These are phyloP conservation scores for Phytopythium cucurbitacearum DNA, from an alignment of 352 stramenopile species.

Conservation along the genomic window DNA sequence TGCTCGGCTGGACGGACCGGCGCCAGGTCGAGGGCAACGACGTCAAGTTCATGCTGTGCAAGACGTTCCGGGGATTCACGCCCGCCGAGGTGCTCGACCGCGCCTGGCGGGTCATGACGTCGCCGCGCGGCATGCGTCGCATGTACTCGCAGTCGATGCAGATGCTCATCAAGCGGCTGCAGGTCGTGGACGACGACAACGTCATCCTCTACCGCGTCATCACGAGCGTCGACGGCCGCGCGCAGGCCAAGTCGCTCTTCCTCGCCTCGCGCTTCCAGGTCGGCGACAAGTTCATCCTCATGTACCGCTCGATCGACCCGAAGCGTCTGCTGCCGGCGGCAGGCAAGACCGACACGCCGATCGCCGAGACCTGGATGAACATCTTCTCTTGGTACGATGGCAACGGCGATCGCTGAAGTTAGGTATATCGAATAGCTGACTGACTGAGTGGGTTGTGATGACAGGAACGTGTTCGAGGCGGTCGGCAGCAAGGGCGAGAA, in stretches of 20 bases:
- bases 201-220: conserved; percentile 49
- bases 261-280: conserved; percentile 36
- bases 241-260: conserved; percentile 40
- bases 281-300: conserved; percentile 30
- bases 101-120: conserved; percentile 34
- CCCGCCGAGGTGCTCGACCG: conserved; percentile 20
- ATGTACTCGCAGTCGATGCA: conserved; percentile 34
- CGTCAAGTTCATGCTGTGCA: conserved; percentile 35
- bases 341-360: not conserved
- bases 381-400: conserved; percentile 47
- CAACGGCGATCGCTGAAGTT: not conserved
- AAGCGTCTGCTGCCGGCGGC: conserved; percentile 9
- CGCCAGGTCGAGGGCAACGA: conserved; percentile 16
- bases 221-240: conserved; percentile 10
- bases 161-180: conserved; percentile 28
- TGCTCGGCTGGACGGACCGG: conserved; percentile 34
- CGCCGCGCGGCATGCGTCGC: conserved; percentile 16
- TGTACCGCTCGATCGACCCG: conserved; percentile 40
- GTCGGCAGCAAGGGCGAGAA: conserved; percentile 20
- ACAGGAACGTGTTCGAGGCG: conserved; percentile 45
- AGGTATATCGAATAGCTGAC: not conserved
- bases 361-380: conserved; percentile 40
- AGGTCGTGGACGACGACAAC: conserved; percentile 58
- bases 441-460: conserved; percentile 5
- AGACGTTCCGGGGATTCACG: conserved; percentile 23